A percentile compares a stretch with the other conserved stretches of the same genome.
Conservation (phyloP, 78 protist genomes). For the Isochrysis galbana region DNA sequence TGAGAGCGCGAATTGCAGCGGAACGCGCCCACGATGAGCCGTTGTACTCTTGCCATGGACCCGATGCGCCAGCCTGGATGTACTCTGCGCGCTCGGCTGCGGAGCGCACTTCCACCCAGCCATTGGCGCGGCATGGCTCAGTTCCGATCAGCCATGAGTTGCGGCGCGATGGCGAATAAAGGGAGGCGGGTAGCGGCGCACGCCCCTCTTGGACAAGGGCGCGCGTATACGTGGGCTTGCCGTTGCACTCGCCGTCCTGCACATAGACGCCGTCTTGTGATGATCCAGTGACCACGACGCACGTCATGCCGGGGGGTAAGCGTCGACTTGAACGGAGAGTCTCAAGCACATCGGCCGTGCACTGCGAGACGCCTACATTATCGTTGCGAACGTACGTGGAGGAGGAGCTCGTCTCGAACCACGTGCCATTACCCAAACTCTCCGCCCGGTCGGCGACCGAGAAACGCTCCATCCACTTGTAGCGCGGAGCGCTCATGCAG, state of each 20-base stretch:
- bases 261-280: background rate
- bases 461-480: constrained; percentile 10
- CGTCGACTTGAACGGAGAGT: background rate
- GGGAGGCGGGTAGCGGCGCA: background rate
- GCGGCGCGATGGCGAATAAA: background rate
- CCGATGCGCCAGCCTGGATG: background rate
- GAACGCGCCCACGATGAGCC: background rate
- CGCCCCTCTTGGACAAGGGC: background rate
- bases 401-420: constrained; percentile 2
- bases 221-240: background rate
- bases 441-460: background rate
- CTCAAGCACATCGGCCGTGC: background rate
- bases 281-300: background rate
- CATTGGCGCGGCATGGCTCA: constrained; percentile 1
- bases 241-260: background rate
- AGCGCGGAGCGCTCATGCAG: background rate
- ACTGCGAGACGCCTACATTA: background rate
- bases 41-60: background rate
- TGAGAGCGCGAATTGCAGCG: background rate
- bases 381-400: background rate
- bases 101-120: background rate
- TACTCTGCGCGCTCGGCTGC: background rate
- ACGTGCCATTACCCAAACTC: background rate
- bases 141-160: background rate
- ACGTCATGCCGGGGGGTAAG: background rate